Percentiles rank a stretch among this genome's conserved stretches.
phyloP scores from a whole-genome alignment of 768 basidiomycete species.

The Collybiopsis confluens region DNA sequence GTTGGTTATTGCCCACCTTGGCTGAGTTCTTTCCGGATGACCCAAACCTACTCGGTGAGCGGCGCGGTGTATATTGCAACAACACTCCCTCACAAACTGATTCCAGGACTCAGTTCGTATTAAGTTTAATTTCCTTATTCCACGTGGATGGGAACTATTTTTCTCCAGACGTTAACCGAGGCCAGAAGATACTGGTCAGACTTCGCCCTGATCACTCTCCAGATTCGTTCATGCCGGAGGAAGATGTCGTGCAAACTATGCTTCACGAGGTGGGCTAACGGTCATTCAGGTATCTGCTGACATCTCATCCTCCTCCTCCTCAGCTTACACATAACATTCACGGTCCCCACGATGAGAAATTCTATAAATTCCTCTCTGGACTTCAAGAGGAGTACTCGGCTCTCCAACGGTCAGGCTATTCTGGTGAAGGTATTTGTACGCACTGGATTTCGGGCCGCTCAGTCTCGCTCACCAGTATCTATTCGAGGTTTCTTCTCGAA shows the following conservation, averaged over 20 bases:
- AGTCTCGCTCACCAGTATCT: neutral
- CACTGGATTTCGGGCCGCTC: neutral
- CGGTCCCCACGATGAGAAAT: constrained; percentile 84
- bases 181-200: constrained; percentile 79
- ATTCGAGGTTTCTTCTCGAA: constrained; percentile 47
- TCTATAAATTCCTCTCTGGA: constrained; percentile 67
- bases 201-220: constrained; percentile 67
- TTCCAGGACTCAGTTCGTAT: constrained; percentile 30
- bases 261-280: constrained; percentile 69
- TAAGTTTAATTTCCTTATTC: no score
- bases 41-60: constrained; percentile 67
- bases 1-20: constrained; percentile 76
- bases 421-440: constrained; percentile 83
- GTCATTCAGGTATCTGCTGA: neutral
- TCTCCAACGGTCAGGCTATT: constrained; percentile 75
- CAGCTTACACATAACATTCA: constrained; percentile 88
- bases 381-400: constrained; percentile 85
- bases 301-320: neutral
- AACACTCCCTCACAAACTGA: neutral
- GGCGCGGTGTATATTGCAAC: neutral
- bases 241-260: constrained; percentile 79
- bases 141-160: no score
- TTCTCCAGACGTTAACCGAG: constrained; percentile 69
- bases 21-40: constrained; percentile 85
- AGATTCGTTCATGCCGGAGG: constrained; percentile 71